A percentile compares a stretch with the other conserved stretches of the same genome.
Evolutionary conservation across 2,329 filamentous ascomycete genomes (phyloP).

Genomic region (Westerdykella sp.): DNA sequence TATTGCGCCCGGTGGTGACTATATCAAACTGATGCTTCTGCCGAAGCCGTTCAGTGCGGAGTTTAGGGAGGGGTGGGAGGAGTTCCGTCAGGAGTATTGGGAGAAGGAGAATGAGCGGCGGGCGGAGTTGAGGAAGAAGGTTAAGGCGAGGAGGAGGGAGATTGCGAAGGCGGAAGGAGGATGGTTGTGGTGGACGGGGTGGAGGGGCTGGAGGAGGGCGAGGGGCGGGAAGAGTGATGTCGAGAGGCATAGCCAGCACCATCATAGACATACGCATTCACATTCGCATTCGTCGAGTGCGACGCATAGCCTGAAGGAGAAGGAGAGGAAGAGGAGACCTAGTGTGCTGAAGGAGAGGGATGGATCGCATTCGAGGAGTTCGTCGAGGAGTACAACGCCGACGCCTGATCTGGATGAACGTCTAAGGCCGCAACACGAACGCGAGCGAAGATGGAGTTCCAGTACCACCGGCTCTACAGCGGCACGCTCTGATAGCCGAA

Average conservation of each 20-base stretch:
- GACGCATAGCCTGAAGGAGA: conserved; percentile 5
- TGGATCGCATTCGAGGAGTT: conserved; percentile 26
- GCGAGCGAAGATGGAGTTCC: conserved; percentile 29
- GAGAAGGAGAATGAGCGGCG: conserved; percentile 91
- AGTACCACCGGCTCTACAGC: conserved; percentile 27
- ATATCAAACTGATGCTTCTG: conserved; percentile 81
- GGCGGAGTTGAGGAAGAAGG: conserved; percentile 61
- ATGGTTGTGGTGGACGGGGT: conserved; percentile 83
- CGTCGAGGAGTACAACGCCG: conserved; percentile 29
- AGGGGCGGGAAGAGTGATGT: conserved; percentile 26
- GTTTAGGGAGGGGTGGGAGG: conserved; percentile 95
- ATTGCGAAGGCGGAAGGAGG: conserved; percentile 62
- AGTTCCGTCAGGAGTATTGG: conserved; percentile 93
- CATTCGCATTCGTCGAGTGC: conserved; percentile 9
- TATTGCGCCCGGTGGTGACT: conserved; percentile 80
- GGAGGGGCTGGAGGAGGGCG: conserved; percentile 48
- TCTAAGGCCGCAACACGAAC: conserved; percentile 13
- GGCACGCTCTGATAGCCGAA: conserved; percentile 17
- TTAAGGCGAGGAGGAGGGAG: conserved; percentile 62
- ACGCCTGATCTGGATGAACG: conserved; percentile 26
- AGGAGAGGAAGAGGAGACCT: conserved; percentile 23
- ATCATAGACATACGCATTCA: conserved; percentile 8
- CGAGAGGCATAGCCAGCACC: conserved; percentile 20
- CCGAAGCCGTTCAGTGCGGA: conserved; percentile 93
- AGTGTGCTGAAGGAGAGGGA: conserved; percentile 26